Base-by-base conservation (phyloP, 2,329 filamentous ascomycete species). In the Claviceps fusiformis region DNA sequence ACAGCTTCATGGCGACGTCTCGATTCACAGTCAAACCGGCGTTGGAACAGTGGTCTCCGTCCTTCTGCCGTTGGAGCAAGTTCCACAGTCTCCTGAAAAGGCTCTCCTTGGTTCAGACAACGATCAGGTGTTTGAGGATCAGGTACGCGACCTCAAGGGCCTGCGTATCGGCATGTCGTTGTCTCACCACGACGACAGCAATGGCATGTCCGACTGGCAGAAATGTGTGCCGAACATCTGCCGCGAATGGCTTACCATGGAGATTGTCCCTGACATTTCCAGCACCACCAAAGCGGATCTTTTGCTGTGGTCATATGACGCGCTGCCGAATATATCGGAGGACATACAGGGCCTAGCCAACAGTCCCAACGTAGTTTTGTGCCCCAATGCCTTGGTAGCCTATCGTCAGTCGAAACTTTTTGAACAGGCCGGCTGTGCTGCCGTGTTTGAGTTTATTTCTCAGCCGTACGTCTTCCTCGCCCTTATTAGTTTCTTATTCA, bases 1-100 rank as follows among this genome's bases (percentile, higher is more conserved):
- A 17, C 75, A 78, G 9, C 69, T 87, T 0, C 74, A 75, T 27
- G 84, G 84, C 0, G 72, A 71, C 1, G 79, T 88, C 47, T 71
- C 77, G 1, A 73, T 87, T 13, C 71, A 73, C 54, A 84, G 69
- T 37, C 62, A 63, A 13, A 46, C 67, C 1, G 68, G 66, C 2
- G 57, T 62, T 1, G 73, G 73, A 0, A 74, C 72, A 3, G 68
- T 61, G 0, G 66, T 71, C 1, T 61, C 59, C 0, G 70, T 72
- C 2, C 62, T 58, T 2, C 50, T 72, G 0, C 69, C 67, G 0
- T 58, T 72, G 45, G 48, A 50, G 9, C 50, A 52, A 15, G 50
- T 52, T 19, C 13, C 50, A 27, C 53, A 53, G 52, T 54, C 52
- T 13, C 52, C 44, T 7, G 43, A 47, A 41, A 48, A 43, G 50